Conservation (phyloP, 768 basidiomycete genomes). For the Termitomyces bulborhizus region DNA sequence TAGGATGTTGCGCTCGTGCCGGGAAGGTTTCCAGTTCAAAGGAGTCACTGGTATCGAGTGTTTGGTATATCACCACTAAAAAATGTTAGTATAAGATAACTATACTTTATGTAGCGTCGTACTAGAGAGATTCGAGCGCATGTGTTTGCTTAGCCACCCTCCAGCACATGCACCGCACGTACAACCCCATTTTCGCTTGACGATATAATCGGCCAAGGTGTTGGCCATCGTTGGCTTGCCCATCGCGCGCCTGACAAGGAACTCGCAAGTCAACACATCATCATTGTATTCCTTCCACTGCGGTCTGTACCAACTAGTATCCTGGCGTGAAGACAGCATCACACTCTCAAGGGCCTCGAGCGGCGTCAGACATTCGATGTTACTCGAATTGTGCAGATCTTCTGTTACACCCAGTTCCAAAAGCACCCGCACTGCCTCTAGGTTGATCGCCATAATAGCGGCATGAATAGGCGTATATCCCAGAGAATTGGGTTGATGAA, state of each 20-base stretch:
- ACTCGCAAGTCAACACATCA: background rate
- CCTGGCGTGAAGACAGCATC: background rate
- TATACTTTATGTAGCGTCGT: background rate
- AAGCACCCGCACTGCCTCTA: background rate
- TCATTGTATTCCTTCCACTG: background rate
- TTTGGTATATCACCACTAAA: background rate
- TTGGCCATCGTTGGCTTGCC: background rate
- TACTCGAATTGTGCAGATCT: background rate
- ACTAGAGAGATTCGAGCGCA: slow-evolving; percentile 4
- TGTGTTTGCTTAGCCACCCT: slow-evolving; percentile 15
- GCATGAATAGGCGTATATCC: slow-evolving; percentile 3
- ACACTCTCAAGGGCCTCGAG: background rate
- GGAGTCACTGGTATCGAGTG: background rate
- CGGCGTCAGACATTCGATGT: background rate
- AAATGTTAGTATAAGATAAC: background rate
- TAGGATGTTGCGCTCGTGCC: background rate
- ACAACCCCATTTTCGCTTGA: slow-evolving; percentile 16
- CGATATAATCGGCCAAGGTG: slow-evolving; percentile 11
- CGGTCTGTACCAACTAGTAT: background rate
- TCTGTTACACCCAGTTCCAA: background rate
- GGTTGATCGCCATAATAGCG: background rate
- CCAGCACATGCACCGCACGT: slow-evolving; percentile 6
- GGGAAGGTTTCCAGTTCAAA: background rate
- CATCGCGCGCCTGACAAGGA: background rate
- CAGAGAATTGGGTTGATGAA: background rate